Conservation (phyloP, 2,329 filamentous ascomycete species). For the Microcyclosporella mali region DNA sequence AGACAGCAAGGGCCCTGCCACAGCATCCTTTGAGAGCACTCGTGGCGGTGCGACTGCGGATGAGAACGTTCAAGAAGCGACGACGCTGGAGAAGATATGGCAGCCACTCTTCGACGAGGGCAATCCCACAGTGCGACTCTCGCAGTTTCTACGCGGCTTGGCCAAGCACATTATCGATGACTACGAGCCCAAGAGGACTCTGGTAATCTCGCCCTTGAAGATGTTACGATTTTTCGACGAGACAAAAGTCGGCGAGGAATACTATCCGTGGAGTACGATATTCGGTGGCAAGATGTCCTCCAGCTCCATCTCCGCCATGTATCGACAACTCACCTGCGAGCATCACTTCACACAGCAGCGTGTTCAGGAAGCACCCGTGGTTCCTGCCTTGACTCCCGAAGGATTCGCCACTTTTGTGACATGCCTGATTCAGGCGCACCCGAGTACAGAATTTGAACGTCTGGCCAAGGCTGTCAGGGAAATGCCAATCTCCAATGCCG, state of each 20-base stretch:
- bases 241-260: slow-evolving; percentile 58
- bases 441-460: slow-evolving; percentile 66
- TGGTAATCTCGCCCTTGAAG: slow-evolving; percentile 71
- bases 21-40: slow-evolving; percentile 6
- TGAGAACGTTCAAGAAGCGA: slow-evolving; percentile 38
- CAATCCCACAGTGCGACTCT: slow-evolving; percentile 60
- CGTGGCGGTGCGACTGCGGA: slow-evolving; percentile 8
- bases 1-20: slow-evolving; percentile 14
- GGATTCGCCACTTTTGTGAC: slow-evolving; percentile 60
- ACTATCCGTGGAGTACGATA: slow-evolving; percentile 55
- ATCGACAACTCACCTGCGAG: slow-evolving; percentile 43
- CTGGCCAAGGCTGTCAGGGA: slow-evolving; percentile 62
- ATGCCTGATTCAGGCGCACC: slow-evolving; percentile 66
- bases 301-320: slow-evolving; percentile 39
- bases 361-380: slow-evolving; percentile 36
- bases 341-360: slow-evolving; percentile 44
- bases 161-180: slow-evolving; percentile 68
- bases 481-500: slow-evolving; percentile 63
- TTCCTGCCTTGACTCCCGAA: slow-evolving; percentile 42
- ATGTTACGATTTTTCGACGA: slow-evolving; percentile 67
- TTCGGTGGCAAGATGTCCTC: slow-evolving; percentile 40
- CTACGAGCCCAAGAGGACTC: slow-evolving; percentile 58
- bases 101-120: slow-evolving; percentile 66
- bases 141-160: slow-evolving; percentile 66
- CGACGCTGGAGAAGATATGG: slow-evolving; percentile 67